These are phyloP conservation scores for Alternaria incomplexa DNA, from an alignment of 2,329 filamentous ascomycete species.

Conservation along the genomic window DNA sequence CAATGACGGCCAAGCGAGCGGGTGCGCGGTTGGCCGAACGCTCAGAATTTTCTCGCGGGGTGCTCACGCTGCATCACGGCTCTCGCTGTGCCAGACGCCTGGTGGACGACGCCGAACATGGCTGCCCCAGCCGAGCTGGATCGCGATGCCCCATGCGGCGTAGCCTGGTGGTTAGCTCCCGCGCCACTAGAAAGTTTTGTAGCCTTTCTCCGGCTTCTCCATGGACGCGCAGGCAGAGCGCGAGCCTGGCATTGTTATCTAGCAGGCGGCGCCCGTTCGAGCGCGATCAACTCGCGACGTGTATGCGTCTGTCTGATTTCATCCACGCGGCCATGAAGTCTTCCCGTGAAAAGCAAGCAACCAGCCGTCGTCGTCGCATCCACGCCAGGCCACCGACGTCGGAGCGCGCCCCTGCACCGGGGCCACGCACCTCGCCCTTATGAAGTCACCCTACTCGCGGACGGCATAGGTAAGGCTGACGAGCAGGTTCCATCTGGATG, in stretches of 20 bases:
- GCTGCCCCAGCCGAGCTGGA: constrained; percentile 25
- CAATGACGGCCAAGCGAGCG: constrained; percentile 28
- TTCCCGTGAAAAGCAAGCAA: neutral
- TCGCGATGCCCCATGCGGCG: constrained; percentile 12
- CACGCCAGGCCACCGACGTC: constrained; percentile 18
- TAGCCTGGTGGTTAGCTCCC: constrained; percentile 25
- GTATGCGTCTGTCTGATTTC: neutral
- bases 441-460: constrained; percentile 16
- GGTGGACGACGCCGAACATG: constrained; percentile 24
- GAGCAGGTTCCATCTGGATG: constrained; percentile 8
- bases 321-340: neutral
- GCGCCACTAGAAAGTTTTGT: constrained; percentile 22
- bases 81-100: constrained; percentile 14
- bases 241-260: neutral
- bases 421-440: constrained; percentile 24
- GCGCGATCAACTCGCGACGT: neutral
- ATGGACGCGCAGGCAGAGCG: constrained; percentile 14
- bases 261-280: neutral
- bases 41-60: constrained; percentile 39
- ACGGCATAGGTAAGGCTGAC: constrained; percentile 20
- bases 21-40: constrained; percentile 24
- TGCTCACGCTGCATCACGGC: constrained; percentile 20
- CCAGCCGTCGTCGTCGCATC: neutral
- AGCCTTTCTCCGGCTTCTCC: constrained; percentile 46
- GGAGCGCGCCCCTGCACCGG: constrained; percentile 25